Percentiles rank a stretch among this genome's conserved stretches.
Conservation (phyloP, 2,329 filamentous ascomycete species). For the Neonectria punicea region DNA sequence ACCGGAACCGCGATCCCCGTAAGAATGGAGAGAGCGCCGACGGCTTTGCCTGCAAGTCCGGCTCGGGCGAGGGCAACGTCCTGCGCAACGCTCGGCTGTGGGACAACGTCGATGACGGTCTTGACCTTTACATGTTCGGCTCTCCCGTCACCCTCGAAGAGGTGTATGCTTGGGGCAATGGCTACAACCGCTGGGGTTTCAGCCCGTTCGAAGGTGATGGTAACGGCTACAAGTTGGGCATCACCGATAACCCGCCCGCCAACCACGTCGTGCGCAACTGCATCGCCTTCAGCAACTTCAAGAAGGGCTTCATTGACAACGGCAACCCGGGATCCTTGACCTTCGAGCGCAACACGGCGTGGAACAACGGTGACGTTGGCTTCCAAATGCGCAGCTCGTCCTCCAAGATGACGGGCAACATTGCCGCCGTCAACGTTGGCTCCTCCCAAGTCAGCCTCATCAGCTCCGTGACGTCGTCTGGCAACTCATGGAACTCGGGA, state of each 20-base stretch:
- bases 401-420: constrained; percentile 51
- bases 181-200: constrained; percentile 56
- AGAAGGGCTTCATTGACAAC: constrained; percentile 58
- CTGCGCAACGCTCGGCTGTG: constrained; percentile 56
- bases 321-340: constrained; percentile 52
- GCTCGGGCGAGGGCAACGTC: constrained; percentile 56
- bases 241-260: constrained; percentile 47
- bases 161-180: constrained; percentile 56
- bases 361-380: constrained; percentile 51
- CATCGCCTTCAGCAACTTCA: constrained; percentile 54
- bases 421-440: constrained; percentile 46
- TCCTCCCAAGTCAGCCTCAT: constrained; percentile 23
- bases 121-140: constrained; percentile 47
- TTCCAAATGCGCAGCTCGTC: constrained; percentile 38
- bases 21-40: constrained; percentile 62
- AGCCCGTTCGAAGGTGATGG: constrained; percentile 54
- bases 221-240: constrained; percentile 58
- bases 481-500: constrained; percentile 56
- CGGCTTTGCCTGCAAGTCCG: constrained; percentile 59
- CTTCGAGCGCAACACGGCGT: constrained; percentile 55
- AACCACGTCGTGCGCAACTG: constrained; percentile 55
- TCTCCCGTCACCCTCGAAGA: constrained; percentile 54
- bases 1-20: constrained; percentile 57
- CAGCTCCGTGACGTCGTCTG: constrained; percentile 40
- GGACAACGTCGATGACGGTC: constrained; percentile 60